A percentile compares a stretch with the other conserved stretches of the same genome.
Conservation (phyloP, 2,329 filamentous ascomycete species). For the Leptographium flavum region DNA sequence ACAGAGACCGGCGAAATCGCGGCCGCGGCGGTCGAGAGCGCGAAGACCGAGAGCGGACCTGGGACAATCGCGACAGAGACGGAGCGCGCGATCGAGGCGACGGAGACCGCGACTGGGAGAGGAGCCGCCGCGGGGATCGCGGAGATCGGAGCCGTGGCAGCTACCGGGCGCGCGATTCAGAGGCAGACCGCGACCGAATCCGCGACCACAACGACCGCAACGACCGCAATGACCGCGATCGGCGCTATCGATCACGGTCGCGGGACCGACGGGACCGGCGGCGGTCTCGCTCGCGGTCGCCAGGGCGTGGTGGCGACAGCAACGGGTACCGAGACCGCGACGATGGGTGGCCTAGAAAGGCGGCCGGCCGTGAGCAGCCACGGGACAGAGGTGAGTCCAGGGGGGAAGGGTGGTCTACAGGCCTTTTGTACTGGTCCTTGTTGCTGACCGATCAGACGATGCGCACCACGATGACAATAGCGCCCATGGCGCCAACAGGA, state of each 20-base stretch:
- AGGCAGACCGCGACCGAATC: no score
- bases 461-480: background rate
- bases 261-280: constrained; percentile 6
- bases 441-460: background rate
- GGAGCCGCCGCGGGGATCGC: no score
- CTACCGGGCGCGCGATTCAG: background rate
- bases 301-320: background rate
- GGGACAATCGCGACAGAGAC: constrained; percentile 1
- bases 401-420: no score
- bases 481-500: background rate
- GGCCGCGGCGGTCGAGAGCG: background rate
- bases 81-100: constrained; percentile 3
- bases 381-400: no score
- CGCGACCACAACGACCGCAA: no score
- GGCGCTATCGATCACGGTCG: constrained; percentile 9
- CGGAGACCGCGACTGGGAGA: background rate
- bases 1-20: background rate
- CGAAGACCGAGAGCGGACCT: background rate
- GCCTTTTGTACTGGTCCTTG: no score
- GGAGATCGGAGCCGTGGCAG: constrained; percentile 1
- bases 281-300: background rate
- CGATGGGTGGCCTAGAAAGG: background rate
- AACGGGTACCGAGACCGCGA: background rate
- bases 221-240: constrained; percentile 2
- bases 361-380: background rate